phyloP scores from a whole-genome alignment of 257 asterid species.

The Ehretia macrophylla region DNA sequence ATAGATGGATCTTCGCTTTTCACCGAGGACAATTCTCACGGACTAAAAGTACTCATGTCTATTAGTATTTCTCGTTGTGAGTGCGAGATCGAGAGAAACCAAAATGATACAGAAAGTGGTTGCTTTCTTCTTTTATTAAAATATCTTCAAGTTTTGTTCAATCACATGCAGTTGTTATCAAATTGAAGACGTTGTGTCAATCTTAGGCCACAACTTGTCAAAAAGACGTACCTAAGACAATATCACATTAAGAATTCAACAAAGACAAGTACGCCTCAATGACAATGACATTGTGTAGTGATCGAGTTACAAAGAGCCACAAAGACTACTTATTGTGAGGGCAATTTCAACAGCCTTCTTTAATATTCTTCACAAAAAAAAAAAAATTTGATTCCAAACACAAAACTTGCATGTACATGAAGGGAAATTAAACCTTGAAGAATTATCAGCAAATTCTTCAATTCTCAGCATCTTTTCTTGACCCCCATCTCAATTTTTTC shows the following conservation, averaged over 20 bases:
- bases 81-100: too few species aligned
- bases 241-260: neutral
- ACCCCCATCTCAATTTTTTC: too few species aligned
- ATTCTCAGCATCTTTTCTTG: too few species aligned
- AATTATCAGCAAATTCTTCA: neutral
- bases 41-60: too few species aligned
- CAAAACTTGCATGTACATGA: slow-evolving; percentile 7
- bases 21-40: too few species aligned
- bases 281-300: too few species aligned
- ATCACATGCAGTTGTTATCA: slow-evolving; percentile 20
- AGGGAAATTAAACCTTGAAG: slow-evolving; percentile 1
- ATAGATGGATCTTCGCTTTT: too few species aligned
- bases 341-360: neutral
- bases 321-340: neutral
- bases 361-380: slow-evolving; percentile 2
- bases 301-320: neutral
- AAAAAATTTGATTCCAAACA: slow-evolving; percentile 11
- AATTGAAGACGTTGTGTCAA: slow-evolving; percentile 20
- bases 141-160: too few species aligned
- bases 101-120: too few species aligned
- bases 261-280: too few species aligned
- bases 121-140: too few species aligned
- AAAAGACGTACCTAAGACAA: slow-evolving; percentile 14
- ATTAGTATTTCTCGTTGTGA: too few species aligned
- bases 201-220: slow-evolving; percentile 13